Base-by-base conservation (phyloP, 1,284 basidiomycete genomes). In the Cryptococcus hybrid region DNA sequence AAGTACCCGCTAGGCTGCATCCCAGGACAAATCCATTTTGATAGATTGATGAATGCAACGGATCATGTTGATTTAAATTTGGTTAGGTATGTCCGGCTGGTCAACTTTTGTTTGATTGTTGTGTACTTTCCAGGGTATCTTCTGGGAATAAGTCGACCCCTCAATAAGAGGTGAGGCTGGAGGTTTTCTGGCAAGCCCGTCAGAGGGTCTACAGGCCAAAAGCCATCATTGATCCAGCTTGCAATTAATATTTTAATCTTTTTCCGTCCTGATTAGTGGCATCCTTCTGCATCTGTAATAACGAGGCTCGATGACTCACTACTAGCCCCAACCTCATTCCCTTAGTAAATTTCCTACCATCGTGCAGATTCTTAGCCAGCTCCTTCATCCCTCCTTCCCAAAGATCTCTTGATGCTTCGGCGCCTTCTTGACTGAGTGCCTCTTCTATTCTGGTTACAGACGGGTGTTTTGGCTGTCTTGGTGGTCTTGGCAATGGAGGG, bases 201-300 rank as follows among this genome's bases (percentile, higher is more conserved):
- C 9, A 35, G 37, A 2, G 70, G 64, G 51, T 75, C 72, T 7
- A 62, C 55, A 2, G 78, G 75, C 77, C 77, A 78, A 3, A 74
- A 72, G 12, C 77, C 77, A 52, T 78, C 76, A 51, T 64, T 55
- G 8, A 76, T 64, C 77, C 77, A 78, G 7, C 71, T 60, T 36
- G 71, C 68, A 44, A 63, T 63, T 7, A 77, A 63, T 39, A 75
- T 68, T 45, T 73, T 73, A 58, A 78, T 73, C 76, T 76, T 46
- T 15, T 34, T 24, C 15, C 15, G 15, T 5, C 11, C 15, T 42
- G 12, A 11, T 42, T 42, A 11, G 5, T 42, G 15, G 40, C 5
- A 11, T 12, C 3, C 40, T 15, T 42, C 40, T 42, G 3, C 15
- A 42, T 12, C 40, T 12, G 15, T 12, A 12, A 11, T 12, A 5